Percentiles rank a stretch among this genome's conserved stretches.
phyloP scores from a whole-genome alignment of 1,284 basidiomycete species.

The Cryptococcus deneoformans region DNA sequence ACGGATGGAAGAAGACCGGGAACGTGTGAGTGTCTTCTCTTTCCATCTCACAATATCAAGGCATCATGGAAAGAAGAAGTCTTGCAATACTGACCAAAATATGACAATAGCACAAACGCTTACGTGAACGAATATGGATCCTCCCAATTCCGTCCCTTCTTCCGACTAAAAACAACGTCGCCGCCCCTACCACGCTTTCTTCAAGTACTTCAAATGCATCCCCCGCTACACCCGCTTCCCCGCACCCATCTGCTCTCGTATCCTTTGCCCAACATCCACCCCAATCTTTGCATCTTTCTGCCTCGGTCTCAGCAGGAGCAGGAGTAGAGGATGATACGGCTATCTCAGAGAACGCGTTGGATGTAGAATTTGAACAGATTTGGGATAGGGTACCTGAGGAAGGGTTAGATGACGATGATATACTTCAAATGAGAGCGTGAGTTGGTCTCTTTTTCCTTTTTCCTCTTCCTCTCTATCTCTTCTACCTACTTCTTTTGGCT shows the following conservation, averaged over 20 bases:
- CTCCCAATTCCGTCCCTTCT: conserved; percentile 52
- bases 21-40: conserved; percentile 56
- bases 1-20: conserved; percentile 91
- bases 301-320: background rate
- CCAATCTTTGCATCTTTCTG: no score
- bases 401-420: conserved; percentile 71
- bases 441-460: conserved; percentile 6
- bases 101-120: conserved; percentile 67
- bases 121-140: conserved; percentile 91
- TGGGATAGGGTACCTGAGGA: conserved; percentile 88
- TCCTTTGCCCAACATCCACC: no score
- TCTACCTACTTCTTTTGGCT: no score
- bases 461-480: no score
- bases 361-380: conserved; percentile 87
- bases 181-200: conserved; percentile 16
- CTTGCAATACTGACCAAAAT: no score
- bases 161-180: conserved; percentile 7
- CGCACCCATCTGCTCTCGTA: conserved; percentile 4
- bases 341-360: conserved; percentile 55
- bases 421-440: conserved; percentile 38
- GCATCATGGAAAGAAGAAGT: no score
- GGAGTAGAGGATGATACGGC: background rate
- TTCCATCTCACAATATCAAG: background rate
- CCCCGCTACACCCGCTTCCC: conserved; percentile 32
- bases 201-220: conserved; percentile 5